A percentile compares a stretch with the other conserved stretches of the same genome.
phyloP scores from a whole-genome alignment of 2,329 filamentous ascomycete genomes.

The Colletotrichum nymphaeae region DNA sequence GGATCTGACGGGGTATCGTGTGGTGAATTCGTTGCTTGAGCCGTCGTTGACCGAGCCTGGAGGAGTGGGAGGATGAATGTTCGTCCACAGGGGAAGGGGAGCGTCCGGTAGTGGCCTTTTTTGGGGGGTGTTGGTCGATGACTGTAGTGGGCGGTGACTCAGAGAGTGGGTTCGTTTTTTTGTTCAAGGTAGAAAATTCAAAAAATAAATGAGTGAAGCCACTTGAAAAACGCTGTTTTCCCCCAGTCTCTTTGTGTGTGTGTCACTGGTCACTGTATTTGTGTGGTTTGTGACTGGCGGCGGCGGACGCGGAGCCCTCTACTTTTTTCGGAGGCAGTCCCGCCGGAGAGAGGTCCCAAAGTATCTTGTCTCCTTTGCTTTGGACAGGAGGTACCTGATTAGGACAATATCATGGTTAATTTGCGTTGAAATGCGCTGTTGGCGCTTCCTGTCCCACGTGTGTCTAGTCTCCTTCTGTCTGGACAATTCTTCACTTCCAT shows the following conservation, averaged over 20 bases:
- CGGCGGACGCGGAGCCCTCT: not conserved
- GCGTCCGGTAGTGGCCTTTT: slow-evolving; percentile 17
- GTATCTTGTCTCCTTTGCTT: not conserved
- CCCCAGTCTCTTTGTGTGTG: not conserved
- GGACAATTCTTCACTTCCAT: not conserved
- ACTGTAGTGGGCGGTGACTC: slow-evolving; percentile 23
- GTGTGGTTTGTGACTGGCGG: not conserved
- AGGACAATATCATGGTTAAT: not conserved
- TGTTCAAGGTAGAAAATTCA: not conserved
- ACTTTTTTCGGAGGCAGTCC: slow-evolving; percentile 22
- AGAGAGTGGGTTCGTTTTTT: slow-evolving; percentile 7
- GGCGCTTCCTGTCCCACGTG: slow-evolving; percentile 4
- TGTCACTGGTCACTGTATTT: not conserved
- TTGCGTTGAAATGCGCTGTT: slow-evolving; percentile 5
- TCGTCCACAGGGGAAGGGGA: slow-evolving; percentile 36
- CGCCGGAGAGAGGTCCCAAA: not conserved
- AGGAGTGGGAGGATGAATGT: slow-evolving; percentile 33
- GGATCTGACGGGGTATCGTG: slow-evolving; percentile 25
- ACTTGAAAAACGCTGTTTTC: not conserved
- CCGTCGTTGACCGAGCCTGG: slow-evolving; percentile 33
- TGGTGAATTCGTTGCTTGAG: slow-evolving; percentile 31
- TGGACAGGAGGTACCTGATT: not conserved
- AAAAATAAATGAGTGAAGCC: not conserved
- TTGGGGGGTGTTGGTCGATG: not conserved
- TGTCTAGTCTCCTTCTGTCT: not conserved